phyloP scores from a whole-genome alignment of 2,329 filamentous ascomycete genomes.

The Chaetothyriales sp. region DNA sequence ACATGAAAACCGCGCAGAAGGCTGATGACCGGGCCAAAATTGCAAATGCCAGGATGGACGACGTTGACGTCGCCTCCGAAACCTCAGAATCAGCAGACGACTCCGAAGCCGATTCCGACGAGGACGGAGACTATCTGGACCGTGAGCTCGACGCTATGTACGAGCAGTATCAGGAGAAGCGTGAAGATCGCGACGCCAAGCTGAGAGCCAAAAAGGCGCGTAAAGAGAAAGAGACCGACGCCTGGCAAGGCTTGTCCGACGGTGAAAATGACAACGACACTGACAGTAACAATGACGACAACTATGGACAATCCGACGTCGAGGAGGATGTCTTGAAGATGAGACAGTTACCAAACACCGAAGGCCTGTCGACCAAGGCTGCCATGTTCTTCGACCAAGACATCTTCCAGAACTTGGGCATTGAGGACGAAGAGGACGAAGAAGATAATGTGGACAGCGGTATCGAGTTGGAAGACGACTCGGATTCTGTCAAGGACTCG shows the following conservation, averaged over 20 bases:
- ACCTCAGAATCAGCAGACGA: slow-evolving; percentile 50
- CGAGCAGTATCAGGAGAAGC: slow-evolving; percentile 66
- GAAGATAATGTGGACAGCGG: slow-evolving; percentile 21
- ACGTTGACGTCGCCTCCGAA: slow-evolving; percentile 37
- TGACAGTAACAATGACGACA: slow-evolving; percentile 25
- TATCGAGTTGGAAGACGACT: slow-evolving; percentile 24
- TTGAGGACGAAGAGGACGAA: slow-evolving; percentile 44
- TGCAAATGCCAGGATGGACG: slow-evolving; percentile 64
- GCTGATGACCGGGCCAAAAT: slow-evolving; percentile 56
- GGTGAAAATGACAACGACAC: slow-evolving; percentile 44
- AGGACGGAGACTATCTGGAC: slow-evolving; percentile 71
- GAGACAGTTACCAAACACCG: slow-evolving; percentile 17
- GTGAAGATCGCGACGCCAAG: slow-evolving; percentile 70
- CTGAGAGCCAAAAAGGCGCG: slow-evolving; percentile 80
- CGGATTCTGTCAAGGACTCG: slow-evolving; percentile 1
- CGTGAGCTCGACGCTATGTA: slow-evolving; percentile 79
- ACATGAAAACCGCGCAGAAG: slow-evolving; percentile 68
- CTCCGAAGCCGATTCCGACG: slow-evolving; percentile 56
- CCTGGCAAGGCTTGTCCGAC: slow-evolving; percentile 80
- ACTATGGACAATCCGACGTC: not conserved
- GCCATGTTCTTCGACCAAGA: slow-evolving; percentile 88
- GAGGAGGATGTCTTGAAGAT: not conserved
- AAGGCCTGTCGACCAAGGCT: slow-evolving; percentile 67
- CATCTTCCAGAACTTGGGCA: slow-evolving; percentile 72
- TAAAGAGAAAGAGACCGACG: slow-evolving; percentile 66